phyloP scores from a whole-genome alignment of 495 filamentous ascomycete genomes.

The Cenococcum geophilum region DNA sequence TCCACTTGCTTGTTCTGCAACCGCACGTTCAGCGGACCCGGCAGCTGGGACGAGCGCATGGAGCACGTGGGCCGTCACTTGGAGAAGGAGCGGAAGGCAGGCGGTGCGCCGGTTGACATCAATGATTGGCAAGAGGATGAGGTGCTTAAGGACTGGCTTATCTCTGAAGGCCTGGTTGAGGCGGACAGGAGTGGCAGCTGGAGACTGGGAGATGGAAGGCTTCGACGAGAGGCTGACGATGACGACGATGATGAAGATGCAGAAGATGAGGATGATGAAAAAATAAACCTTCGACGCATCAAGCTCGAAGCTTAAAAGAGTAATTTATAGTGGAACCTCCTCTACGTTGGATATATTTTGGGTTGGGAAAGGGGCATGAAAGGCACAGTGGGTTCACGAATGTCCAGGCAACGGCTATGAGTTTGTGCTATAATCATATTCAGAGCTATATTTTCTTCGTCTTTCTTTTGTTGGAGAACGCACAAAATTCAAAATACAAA shows the following conservation, averaged over 20 bases:
- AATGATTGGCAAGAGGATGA: constrained; percentile 44
- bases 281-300: not conserved
- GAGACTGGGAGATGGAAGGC: constrained; percentile 30
- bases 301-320: not conserved
- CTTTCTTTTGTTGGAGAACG: too few species aligned
- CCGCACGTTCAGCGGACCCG: constrained; percentile 52
- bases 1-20: constrained; percentile 67
- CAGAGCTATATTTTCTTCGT: too few species aligned
- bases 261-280: not conserved
- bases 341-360: not conserved
- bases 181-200: constrained; percentile 17
- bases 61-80: constrained; percentile 86
- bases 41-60: constrained; percentile 77
- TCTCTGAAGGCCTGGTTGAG: constrained; percentile 44
- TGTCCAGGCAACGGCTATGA: too few species aligned
- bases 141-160: constrained; percentile 48
- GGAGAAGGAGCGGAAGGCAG: constrained; percentile 46
- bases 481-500: too few species aligned
- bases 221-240: not conserved
- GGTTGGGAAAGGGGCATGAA: not conserved
- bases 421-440: too few species aligned
- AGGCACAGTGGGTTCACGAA: not conserved
- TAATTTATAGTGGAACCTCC: not conserved
- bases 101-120: constrained; percentile 25
- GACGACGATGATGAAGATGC: constrained; percentile 1